phyloP scores from a whole-genome alignment of 164 flowering plant species.

The Dillenia turbinata region DNA sequence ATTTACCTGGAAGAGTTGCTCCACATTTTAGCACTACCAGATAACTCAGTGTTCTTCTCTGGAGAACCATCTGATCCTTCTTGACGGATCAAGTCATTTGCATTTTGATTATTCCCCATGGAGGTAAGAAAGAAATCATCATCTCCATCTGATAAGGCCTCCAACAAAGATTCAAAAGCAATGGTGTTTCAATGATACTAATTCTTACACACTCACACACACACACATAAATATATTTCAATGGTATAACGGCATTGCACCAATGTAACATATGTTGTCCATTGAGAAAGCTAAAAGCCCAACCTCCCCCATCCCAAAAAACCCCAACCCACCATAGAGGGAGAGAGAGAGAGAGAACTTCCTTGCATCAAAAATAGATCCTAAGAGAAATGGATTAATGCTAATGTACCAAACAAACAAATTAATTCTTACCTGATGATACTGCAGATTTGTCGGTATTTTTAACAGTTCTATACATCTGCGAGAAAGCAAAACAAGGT shows the following conservation, averaged over 20 bases:
- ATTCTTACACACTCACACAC: background rate
- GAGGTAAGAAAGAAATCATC: constrained; percentile 32
- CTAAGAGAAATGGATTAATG: constrained; percentile 7
- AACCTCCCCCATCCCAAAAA: no score
- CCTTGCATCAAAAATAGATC: background rate
- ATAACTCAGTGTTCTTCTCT: constrained; percentile 32
- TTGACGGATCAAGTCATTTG: constrained; percentile 20
- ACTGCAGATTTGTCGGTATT: constrained; percentile 77
- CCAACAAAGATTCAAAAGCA: background rate
- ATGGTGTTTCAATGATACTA: background rate
- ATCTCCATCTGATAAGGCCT: constrained; percentile 65
- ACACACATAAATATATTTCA: background rate
- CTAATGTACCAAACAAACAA: constrained; percentile 7
- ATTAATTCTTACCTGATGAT: constrained; percentile 57
- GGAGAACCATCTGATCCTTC: constrained; percentile 30
- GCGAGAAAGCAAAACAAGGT: constrained; percentile 18
- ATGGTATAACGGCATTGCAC: no score
- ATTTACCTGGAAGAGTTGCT: constrained; percentile 51
- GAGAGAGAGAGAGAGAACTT: background rate
- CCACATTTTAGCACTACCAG: constrained; percentile 34
- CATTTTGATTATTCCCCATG: constrained; percentile 10
- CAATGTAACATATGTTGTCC: background rate
- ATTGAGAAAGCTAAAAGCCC: background rate
- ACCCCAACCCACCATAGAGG: background rate
- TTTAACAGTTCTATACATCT: constrained; percentile 88